These are phyloP conservation scores for Sonneratia caseolaris DNA, from an alignment of 345 rosid species.

Conservation along the genomic window DNA sequence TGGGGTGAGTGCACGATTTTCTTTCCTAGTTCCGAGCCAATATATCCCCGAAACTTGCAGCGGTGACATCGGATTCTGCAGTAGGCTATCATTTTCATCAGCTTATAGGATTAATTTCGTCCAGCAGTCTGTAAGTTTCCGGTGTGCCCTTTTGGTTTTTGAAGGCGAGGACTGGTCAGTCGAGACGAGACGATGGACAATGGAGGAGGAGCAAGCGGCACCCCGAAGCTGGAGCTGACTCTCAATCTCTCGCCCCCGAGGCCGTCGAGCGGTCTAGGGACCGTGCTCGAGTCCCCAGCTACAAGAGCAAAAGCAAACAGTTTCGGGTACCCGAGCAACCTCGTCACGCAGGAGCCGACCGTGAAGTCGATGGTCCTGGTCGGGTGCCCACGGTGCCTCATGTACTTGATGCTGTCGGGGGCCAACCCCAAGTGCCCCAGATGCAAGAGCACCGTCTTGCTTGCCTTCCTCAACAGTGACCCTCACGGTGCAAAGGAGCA, in stretches of 20 bases:
- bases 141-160: background rate
- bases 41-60: too few relatives aligned
- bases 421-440: slow-evolving; percentile 43
- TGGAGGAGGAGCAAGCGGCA: slow-evolving; percentile 8
- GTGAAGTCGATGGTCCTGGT: slow-evolving; percentile 30
- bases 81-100: background rate
- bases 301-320: background rate
- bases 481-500: slow-evolving; percentile 6
- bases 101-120: background rate
- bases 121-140: background rate
- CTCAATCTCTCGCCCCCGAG: slow-evolving; percentile 37
- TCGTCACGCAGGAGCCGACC: slow-evolving; percentile 2
- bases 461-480: slow-evolving; percentile 26
- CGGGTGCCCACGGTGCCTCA: slow-evolving; percentile 53
- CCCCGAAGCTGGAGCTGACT: slow-evolving; percentile 33
- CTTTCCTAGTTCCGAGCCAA: too few relatives aligned
- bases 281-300: background rate
- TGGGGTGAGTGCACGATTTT: too few relatives aligned
- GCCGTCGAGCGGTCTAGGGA: background rate
- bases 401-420: slow-evolving; percentile 51
- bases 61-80: too few relatives aligned
- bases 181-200: slow-evolving; percentile 10
- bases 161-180: background rate
- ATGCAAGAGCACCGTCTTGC: slow-evolving; percentile 51
- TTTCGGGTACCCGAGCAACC: slow-evolving; percentile 9